Conservation (phyloP, 441 rosid genomes). For the Monsonia emarginata region DNA sequence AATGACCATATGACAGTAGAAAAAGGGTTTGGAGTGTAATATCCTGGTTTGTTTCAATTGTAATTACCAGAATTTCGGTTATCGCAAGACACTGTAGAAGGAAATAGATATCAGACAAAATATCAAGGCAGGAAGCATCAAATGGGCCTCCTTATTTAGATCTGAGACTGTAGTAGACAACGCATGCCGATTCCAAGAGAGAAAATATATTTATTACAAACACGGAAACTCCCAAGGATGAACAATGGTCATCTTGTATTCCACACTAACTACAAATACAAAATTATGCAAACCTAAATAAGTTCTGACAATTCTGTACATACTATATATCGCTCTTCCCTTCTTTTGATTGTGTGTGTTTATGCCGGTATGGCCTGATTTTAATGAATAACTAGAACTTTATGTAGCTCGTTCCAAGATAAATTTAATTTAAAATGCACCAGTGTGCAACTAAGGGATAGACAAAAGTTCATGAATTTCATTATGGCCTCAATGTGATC, state of each 20-base stretch:
- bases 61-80: background rate
- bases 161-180: background rate
- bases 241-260: background rate
- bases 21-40: background rate
- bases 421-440: background rate
- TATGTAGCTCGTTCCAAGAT: background rate
- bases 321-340: background rate
- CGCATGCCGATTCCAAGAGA: background rate
- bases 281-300: constrained; percentile 1
- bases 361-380: background rate
- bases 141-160: constrained; percentile 6
- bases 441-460: constrained; percentile 1
- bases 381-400: background rate
- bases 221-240: background rate
- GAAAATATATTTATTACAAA: background rate
- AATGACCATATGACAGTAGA: background rate
- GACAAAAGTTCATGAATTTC: background rate
- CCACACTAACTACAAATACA: background rate
- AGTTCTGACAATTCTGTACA: background rate
- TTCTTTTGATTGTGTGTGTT: background rate
- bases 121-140: background rate
- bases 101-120: background rate
- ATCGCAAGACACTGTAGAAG: background rate
- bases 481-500: constrained; percentile 12
- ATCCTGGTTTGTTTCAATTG: background rate